Evolutionary conservation across 305 asterid species (phyloP).

Genomic region (Nicotiana rustica): DNA sequence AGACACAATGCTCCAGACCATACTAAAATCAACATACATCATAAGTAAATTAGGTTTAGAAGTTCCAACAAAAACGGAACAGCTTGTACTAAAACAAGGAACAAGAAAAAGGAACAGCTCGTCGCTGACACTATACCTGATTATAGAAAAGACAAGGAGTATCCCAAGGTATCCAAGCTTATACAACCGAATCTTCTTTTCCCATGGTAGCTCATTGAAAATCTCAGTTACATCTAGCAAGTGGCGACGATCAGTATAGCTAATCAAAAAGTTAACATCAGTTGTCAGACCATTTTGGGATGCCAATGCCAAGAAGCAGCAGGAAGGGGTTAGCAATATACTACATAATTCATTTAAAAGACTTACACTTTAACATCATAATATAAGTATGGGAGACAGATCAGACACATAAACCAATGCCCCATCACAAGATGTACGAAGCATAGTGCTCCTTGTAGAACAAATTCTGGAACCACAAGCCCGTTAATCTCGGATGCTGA

Average conservation of each 20-base stretch:
- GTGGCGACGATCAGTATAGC: slow-evolving; percentile 61
- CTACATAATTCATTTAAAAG: background rate
- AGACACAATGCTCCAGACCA: slow-evolving; percentile 76
- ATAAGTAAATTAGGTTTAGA: background rate
- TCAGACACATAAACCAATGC: slow-evolving; percentile 77
- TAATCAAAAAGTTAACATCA: slow-evolving; percentile 42
- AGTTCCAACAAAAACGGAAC: background rate
- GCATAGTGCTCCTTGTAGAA: slow-evolving; percentile 67
- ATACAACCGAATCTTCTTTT: slow-evolving; percentile 67
- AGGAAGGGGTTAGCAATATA: background rate
- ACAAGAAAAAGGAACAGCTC: background rate
- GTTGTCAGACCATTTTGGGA: slow-evolving; percentile 30
- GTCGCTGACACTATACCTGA: slow-evolving; percentile 52
- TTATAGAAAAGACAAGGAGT: slow-evolving; percentile 60
- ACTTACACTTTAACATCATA: slow-evolving; percentile 67
- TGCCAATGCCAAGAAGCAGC: background rate
- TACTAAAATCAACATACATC: slow-evolving; percentile 50
- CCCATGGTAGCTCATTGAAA: slow-evolving; percentile 78
- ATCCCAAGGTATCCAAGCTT: slow-evolving; percentile 74
- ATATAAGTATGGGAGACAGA: slow-evolving; percentile 73
- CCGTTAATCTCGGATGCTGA: slow-evolving; percentile 74
- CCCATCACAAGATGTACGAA: slow-evolving; percentile 73
- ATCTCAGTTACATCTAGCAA: slow-evolving; percentile 90
- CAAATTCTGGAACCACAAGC: slow-evolving; percentile 73
- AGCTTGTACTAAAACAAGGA: background rate